Evolutionary conservation across 306 rosid species (phyloP).

Genomic region (Cicer yamashitae): DNA sequence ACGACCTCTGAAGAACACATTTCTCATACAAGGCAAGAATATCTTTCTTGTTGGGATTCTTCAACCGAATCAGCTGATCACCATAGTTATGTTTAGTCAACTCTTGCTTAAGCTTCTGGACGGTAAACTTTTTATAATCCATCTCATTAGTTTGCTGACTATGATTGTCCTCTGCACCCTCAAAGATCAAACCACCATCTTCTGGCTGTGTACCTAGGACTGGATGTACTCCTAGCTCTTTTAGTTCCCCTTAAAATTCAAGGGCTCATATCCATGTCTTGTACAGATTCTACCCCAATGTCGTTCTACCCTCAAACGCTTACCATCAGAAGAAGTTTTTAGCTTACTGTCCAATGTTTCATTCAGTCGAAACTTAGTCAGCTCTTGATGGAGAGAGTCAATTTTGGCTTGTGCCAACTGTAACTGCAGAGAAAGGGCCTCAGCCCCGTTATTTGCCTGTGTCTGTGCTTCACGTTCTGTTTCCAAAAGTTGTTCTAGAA

Average conservation of each 20-base stretch:
- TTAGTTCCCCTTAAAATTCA: constrained; percentile 55
- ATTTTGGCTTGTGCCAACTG: constrained; percentile 79
- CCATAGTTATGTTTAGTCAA: constrained; percentile 87
- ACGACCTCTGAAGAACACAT: constrained; percentile 68
- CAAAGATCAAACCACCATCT: constrained; percentile 81
- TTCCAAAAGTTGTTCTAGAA: constrained; percentile 82
- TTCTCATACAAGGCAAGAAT: constrained; percentile 82
- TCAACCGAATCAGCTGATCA: constrained; percentile 78
- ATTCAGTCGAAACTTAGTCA: constrained; percentile 75
- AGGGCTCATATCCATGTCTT: constrained; percentile 74
- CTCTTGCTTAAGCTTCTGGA: constrained; percentile 86
- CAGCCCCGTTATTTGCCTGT: constrained; percentile 89
- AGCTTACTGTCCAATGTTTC: constrained; percentile 81
- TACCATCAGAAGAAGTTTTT: constrained; percentile 67
- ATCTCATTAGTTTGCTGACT: constrained; percentile 69
- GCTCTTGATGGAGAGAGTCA: constrained; percentile 75
- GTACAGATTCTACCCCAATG: constrained; percentile 72
- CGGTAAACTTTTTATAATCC: constrained; percentile 75
- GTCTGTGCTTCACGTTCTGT: constrained; percentile 91
- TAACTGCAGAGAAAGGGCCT: constrained; percentile 70
- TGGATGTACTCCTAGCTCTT: constrained; percentile 60
- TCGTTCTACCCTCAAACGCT: constrained; percentile 73
- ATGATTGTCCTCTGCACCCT: constrained; percentile 62
- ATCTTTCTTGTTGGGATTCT: constrained; percentile 79
- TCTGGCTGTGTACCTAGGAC: constrained; percentile 61